phyloP scores from a whole-genome alignment of 2,329 filamentous ascomycete genomes.

The Scleromitrula shiraiana region DNA sequence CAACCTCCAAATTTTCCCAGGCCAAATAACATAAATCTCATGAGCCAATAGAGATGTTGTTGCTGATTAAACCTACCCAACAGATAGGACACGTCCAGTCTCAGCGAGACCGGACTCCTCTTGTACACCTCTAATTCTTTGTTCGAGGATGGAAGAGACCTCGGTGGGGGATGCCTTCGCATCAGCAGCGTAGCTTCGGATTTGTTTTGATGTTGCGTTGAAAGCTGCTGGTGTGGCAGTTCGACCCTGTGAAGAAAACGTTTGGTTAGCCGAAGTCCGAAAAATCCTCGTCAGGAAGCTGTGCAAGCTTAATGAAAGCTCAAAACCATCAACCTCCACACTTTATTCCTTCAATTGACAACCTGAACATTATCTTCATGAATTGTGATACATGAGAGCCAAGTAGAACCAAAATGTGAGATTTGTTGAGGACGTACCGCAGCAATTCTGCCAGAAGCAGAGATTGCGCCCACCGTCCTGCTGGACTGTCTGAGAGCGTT shows the following conservation, averaged over 20 bases:
- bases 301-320: slow-evolving; percentile 32
- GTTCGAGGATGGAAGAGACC: slow-evolving; percentile 98
- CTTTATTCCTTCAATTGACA: slow-evolving; percentile 28
- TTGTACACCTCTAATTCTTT: slow-evolving; percentile 96
- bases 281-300: slow-evolving; percentile 29
- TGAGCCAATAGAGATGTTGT: neutral
- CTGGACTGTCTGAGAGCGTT: slow-evolving; percentile 96
- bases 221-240: slow-evolving; percentile 72
- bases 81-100: slow-evolving; percentile 96
- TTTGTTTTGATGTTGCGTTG: slow-evolving; percentile 62
- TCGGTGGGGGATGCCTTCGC: slow-evolving; percentile 95
- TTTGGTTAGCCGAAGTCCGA: slow-evolving; percentile 47
- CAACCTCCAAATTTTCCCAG: neutral
- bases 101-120: slow-evolving; percentile 95
- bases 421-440: slow-evolving; percentile 69
- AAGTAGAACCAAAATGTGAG: slow-evolving; percentile 30
- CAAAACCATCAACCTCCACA: slow-evolving; percentile 30
- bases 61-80: slow-evolving; percentile 67
- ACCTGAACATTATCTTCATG: slow-evolving; percentile 34
- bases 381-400: slow-evolving; percentile 30
- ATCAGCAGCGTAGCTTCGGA: slow-evolving; percentile 84
- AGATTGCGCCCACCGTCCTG: slow-evolving; percentile 89
- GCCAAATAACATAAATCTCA: neutral
- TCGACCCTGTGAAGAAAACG: slow-evolving; percentile 63
- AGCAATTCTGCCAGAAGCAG: slow-evolving; percentile 84